Base-by-base conservation (phyloP, 495 filamentous ascomycete species). In the Podospora tetraspora region DNA sequence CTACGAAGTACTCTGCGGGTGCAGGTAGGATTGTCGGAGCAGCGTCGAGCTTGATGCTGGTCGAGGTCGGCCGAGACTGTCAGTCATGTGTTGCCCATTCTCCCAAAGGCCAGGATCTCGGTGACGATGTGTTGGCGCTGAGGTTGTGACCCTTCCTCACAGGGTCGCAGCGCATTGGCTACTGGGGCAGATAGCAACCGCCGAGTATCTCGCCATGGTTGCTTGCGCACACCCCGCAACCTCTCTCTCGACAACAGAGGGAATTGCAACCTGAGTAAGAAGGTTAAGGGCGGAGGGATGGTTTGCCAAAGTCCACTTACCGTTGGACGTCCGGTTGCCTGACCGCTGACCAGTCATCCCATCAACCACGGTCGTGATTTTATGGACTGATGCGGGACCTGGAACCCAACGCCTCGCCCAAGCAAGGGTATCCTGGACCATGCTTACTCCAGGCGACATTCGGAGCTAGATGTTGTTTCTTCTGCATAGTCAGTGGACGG, bases 311-410 rank as follows among this genome's bases (percentile, higher is more conserved):
- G 22, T 23, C 22, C 58, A 60, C 58, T 60, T 24, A 4, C 59
- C 59, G 22, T 24, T 25, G 59, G 9, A 52, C 7, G 16, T 19
- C 43, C 22, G 32, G 62, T 13, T 56, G 23, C n/a, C 24, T 52
- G 43, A 12, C 27, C 61, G 8, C 27, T 27, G 34, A 10, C 62
- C 62, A 64, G 32, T 64, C 62, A 57, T 29, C 9, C n/a, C 32
- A n/a, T 24, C 62, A 25, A 64, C 24, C 62, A 64, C 25, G 25
- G 43, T 19, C 9, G 62, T 10, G 32, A n/a, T 23, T 24, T 64
- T n/a, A n/a, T 22, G 43, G 62, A 27, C 37, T 30, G 62, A 34
- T 57, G 43, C 62, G 62, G 62, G 62, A 64, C 57, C 62, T 64
- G 62, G 43, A 52, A 57, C 43, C 19, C 43, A 52, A 52, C 43